A percentile compares a stretch with the other conserved stretches of the same genome.
Evolutionary conservation across 495 filamentous ascomycete species (phyloP).

Genomic region (Daldinia grandis): DNA sequence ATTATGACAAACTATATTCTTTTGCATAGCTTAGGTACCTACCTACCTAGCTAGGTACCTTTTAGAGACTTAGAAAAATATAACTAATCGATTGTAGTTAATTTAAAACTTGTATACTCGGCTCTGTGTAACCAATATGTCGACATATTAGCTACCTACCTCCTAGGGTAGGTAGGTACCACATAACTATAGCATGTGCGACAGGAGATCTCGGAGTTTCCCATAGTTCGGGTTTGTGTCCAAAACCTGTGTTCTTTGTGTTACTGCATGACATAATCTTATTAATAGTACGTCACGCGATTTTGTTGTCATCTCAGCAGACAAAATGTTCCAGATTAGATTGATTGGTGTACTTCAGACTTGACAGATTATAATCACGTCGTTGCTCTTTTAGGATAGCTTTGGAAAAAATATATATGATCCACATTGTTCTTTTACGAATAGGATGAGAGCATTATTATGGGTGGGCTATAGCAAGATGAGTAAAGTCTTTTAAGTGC

Average conservation of each 20-base stretch:
- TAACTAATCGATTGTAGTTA: too few species aligned
- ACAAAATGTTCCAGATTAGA: not conserved
- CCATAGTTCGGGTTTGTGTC: not conserved
- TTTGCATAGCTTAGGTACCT: too few species aligned
- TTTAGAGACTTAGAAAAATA: too few species aligned
- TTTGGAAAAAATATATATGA: not conserved
- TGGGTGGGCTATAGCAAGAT: not conserved
- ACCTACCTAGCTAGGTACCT: too few species aligned
- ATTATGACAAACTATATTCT: too few species aligned
- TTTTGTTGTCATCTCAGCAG: not conserved
- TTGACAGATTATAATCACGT: not conserved
- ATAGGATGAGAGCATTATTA: not conserved
- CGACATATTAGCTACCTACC: not conserved
- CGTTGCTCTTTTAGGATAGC: not conserved
- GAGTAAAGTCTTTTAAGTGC: not conserved
- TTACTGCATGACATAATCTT: not conserved
- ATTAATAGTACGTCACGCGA: conserved; percentile 1
- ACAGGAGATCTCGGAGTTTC: conserved; percentile 1
- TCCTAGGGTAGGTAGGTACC: too few species aligned
- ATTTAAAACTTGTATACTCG: not conserved
- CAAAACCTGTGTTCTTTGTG: not conserved
- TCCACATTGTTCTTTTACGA: not conserved
- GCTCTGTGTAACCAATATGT: too few species aligned
- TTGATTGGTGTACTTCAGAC: not conserved
- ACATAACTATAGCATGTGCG: not conserved